Conservation (phyloP, 2,329 filamentous ascomycete species). For the Diaporthe sp. region DNA sequence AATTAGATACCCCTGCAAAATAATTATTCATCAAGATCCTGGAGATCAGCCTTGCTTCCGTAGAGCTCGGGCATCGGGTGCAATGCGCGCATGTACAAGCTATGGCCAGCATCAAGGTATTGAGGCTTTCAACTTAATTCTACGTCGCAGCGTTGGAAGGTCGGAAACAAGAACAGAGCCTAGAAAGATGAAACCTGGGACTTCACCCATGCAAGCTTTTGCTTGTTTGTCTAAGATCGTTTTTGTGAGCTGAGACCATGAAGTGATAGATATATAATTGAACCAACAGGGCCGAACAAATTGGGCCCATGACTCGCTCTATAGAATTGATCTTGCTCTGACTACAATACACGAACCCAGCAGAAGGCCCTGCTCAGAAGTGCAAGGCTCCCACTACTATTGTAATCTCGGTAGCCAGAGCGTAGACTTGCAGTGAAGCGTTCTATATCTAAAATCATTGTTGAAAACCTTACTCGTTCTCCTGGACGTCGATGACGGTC, state of each 20-base stretch:
- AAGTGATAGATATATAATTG: not conserved
- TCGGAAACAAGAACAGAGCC: no score
- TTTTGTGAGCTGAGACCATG: no score
- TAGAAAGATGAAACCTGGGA: not conserved
- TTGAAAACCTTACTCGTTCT: conserved; percentile 53
- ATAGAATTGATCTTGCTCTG: not conserved
- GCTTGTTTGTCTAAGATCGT: not conserved
- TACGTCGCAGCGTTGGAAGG: no score
- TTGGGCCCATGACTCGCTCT: not conserved
- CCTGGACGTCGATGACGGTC: conserved; percentile 58
- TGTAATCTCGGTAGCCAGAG: not conserved
- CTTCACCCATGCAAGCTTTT: not conserved
- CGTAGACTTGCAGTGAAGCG: no score
- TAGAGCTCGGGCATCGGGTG: no score
- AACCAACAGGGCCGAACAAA: not conserved
- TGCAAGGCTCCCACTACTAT: not conserved
- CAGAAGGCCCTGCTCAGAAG: not conserved
- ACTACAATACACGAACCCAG: no score
- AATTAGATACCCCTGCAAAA: no score
- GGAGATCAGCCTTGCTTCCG: no score
- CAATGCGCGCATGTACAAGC: no score
- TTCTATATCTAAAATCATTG: not conserved
- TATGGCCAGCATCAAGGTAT: no score
- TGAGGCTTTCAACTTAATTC: no score
- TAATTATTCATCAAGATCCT: no score